Evolutionary conservation across 352 stramenopile genomes (phyloP).

Genomic region (Pelagophyceae sp.): DNA sequence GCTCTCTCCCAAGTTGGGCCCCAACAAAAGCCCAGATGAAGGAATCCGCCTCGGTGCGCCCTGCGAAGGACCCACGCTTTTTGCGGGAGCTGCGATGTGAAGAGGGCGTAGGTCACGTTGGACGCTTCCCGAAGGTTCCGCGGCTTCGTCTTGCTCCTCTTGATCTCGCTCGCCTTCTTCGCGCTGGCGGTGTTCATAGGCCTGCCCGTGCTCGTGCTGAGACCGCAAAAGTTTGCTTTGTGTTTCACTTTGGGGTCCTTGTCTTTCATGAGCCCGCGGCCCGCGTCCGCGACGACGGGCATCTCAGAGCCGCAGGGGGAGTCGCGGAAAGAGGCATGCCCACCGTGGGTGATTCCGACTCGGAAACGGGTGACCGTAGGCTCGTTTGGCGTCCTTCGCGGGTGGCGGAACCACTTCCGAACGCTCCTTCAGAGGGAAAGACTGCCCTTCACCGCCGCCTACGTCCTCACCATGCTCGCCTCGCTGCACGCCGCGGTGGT

Average conservation of each 20-base stretch:
- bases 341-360: conserved; percentile 25
- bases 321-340: no score
- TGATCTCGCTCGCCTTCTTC: conserved; percentile 40
- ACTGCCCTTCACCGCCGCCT: conserved; percentile 37
- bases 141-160: conserved; percentile 34
- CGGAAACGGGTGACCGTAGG: not conserved
- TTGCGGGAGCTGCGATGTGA: no score
- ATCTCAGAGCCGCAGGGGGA: no score
- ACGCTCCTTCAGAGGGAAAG: conserved; percentile 27
- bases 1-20: no score
- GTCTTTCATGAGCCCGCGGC: conserved; percentile 44
- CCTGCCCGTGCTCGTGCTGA: conserved; percentile 33
- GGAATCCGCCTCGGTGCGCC: no score
- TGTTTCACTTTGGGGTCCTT: conserved; percentile 41
- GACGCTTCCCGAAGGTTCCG: conserved; percentile 23
- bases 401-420: conserved; percentile 27
- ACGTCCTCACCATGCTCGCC: conserved; percentile 36
- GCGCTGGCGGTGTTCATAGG: conserved; percentile 39
- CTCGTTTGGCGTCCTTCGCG: conserved; percentile 26
- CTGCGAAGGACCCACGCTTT: no score
- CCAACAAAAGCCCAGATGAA: no score
- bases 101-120: not conserved
- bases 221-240: conserved; percentile 44
- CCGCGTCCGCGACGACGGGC: no score
- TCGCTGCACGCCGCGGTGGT: conserved; percentile 41